These are phyloP conservation scores for Xylaria sp. DNA, from an alignment of 2,329 filamentous ascomycete species.

Conservation along the genomic window DNA sequence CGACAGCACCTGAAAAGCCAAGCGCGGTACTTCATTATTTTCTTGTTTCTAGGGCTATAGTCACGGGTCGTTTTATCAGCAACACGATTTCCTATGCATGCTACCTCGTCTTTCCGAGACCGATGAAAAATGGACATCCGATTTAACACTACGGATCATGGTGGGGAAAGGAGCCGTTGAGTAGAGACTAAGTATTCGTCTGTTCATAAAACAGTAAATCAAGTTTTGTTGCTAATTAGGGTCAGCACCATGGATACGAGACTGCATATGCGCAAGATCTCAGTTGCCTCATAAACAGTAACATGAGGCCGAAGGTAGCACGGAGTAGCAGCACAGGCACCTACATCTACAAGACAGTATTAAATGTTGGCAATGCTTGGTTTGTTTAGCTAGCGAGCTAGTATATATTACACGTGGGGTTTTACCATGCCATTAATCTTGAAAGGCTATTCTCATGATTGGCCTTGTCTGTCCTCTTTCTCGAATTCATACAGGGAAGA, in stretches of 20 bases:
- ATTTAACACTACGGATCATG: background rate
- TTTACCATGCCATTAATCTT: background rate
- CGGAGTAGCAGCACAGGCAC: background rate
- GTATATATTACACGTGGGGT: background rate
- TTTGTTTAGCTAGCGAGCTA: constrained; percentile 10
- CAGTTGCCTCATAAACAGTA: background rate
- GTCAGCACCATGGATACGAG: background rate
- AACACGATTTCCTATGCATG: background rate
- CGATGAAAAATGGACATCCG: background rate
- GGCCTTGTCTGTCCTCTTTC: background rate
- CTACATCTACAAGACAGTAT: background rate
- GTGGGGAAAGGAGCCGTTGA: too few species aligned
- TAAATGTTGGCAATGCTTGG: background rate
- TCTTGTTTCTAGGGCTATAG: background rate
- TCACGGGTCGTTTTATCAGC: background rate
- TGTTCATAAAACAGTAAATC: background rate
- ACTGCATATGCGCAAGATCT: background rate
- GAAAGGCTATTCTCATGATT: background rate
- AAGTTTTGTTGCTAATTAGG: background rate
- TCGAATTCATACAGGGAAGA: background rate
- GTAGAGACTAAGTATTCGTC: background rate
- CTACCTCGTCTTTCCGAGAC: too few species aligned
- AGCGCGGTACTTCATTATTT: background rate
- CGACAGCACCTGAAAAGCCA: background rate
- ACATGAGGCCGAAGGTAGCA: background rate